Percentiles rank a stretch among this genome's conserved stretches.
Conservation (phyloP, 2,329 filamentous ascomycete genomes). For the Fusarium dimerum region DNA sequence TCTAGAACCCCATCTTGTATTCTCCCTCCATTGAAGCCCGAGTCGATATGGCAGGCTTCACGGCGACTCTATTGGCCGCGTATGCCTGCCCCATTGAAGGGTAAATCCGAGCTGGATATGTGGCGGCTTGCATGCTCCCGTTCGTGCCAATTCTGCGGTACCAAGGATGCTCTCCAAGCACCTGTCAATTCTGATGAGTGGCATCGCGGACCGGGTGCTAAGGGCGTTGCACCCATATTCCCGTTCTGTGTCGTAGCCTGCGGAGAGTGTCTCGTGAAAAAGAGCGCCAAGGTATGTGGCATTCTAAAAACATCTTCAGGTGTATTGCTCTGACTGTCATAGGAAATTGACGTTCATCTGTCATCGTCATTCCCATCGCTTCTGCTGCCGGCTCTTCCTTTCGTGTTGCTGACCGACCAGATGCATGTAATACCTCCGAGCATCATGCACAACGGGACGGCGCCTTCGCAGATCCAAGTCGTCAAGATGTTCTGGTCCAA, state of each 20-base stretch:
- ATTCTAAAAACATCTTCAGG: conserved; percentile 10
- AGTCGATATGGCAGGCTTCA: conserved; percentile 71
- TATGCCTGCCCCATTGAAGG: conserved; percentile 68
- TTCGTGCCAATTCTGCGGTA: conserved; percentile 69
- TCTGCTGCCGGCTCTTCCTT: conserved; percentile 69
- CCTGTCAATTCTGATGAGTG: conserved; percentile 43
- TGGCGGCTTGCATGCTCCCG: conserved; percentile 67
- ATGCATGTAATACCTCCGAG: conserved; percentile 60
- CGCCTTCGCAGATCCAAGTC: conserved; percentile 50
- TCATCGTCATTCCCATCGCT: conserved; percentile 60
- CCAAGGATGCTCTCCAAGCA: conserved; percentile 27
- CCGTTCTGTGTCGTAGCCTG: conserved; percentile 69
- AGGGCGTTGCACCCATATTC: conserved; percentile 67
- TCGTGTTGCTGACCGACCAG: conserved; percentile 64
- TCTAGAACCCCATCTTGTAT: conserved; percentile 23
- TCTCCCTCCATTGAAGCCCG: conserved; percentile 49
- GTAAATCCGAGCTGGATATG: conserved; percentile 72
- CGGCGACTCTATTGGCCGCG: conserved; percentile 64
- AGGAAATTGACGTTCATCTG: conserved; percentile 72
- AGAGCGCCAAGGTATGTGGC: conserved; percentile 64
- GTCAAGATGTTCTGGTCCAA: conserved; percentile 66
- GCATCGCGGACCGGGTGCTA: conserved; percentile 62
- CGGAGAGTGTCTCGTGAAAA: conserved; percentile 61
- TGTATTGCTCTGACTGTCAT: conserved; percentile 27
- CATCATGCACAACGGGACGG: conserved; percentile 52